A percentile compares a stretch with the other conserved stretches of the same genome.
phyloP scores from a whole-genome alignment of 495 filamentous ascomycete species.

The Xylaria cubensis region DNA sequence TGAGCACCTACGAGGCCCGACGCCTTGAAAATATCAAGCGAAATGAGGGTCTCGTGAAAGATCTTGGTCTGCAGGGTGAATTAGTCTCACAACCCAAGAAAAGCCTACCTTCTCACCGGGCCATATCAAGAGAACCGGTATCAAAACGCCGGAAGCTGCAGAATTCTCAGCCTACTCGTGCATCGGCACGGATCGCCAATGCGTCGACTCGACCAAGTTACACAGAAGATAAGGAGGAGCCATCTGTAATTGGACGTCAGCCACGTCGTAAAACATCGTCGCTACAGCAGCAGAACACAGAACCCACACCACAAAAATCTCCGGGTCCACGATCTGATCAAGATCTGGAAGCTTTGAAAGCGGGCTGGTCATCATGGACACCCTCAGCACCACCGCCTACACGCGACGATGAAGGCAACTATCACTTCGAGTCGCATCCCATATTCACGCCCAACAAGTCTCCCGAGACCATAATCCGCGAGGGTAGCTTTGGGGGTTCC shows the following conservation, averaged over 20 bases:
- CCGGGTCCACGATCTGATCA: conserved; percentile 16
- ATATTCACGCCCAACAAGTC: conserved; percentile 56
- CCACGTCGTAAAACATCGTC: not conserved
- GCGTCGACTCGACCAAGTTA: conserved; percentile 8
- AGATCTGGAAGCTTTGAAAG: conserved; percentile 43
- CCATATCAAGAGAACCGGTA: conserved; percentile 2
- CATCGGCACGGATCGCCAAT: conserved; percentile 38
- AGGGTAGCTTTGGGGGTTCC: conserved; percentile 55
- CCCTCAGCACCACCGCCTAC: conserved; percentile 42
- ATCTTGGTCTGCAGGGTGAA: conserved; percentile 36
- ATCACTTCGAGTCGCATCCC: conserved; percentile 50
- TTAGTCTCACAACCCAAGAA: not conserved
- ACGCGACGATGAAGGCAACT: conserved; percentile 45
- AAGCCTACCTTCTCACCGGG: not conserved
- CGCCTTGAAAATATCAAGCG: conserved; percentile 62
- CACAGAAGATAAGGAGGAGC: conserved; percentile 11
- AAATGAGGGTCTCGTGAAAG: conserved; percentile 60
- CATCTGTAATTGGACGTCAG: not conserved
- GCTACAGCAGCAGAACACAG: not conserved
- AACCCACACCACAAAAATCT: not conserved
- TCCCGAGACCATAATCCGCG: conserved; percentile 53
- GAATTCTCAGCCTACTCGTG: conserved; percentile 28
- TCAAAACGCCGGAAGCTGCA: conserved; percentile 34
- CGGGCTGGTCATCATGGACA: conserved; percentile 52
- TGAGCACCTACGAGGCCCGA: conserved; percentile 62